Evolutionary conservation across 129 eudicot species (phyloP), one percentile per base, ranked within the genome.

Genomic region (Dittrichia graveolens): DNA sequence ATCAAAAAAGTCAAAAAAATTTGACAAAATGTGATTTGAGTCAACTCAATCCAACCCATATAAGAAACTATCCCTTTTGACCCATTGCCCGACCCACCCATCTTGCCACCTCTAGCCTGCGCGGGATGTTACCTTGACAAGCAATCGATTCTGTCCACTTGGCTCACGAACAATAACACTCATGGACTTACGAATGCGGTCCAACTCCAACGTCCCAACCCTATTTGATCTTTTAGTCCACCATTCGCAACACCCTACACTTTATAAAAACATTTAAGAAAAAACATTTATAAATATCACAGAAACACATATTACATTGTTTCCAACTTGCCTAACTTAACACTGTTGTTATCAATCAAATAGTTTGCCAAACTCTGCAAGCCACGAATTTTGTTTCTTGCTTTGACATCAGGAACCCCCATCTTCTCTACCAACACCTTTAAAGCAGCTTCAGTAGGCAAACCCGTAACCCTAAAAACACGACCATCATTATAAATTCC

Each of bases 381-480:
- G 45, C 81, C 86, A 16, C 85, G 81, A 9, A 81, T 85, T 58
- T 44, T 83, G n/a, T 74, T 88, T 65, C 76, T 78, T 5, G 80
- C 88, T 71, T 80, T 88, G 13, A 65, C 72, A 73, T 86, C 91
- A 3, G 92, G 90, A 45, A 84, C 87, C 38, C 95, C 97, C 95
- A 88, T 88, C 80, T 91, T 91, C 65, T 91, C 97, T 7, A 86
- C 93, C 84, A 91, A 76, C 73, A 91, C 92, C 80, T 91, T 86
- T 16, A 91, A 94, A 57, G 97, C 97, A 18, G 95, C 97, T 79
- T 91, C 93, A 41, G 97, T 91, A 40, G 95, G 97, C 85, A 91
- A 78, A 12, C 97, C 93, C 8, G 89, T 88, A 47, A 82, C 87
- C 52, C 80, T 71, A 38, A 82, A 78, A n/a, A 77, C 73, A 61